Conservation (phyloP, 208 protist species). For the Acanthamoeba culbertsoni region DNA sequence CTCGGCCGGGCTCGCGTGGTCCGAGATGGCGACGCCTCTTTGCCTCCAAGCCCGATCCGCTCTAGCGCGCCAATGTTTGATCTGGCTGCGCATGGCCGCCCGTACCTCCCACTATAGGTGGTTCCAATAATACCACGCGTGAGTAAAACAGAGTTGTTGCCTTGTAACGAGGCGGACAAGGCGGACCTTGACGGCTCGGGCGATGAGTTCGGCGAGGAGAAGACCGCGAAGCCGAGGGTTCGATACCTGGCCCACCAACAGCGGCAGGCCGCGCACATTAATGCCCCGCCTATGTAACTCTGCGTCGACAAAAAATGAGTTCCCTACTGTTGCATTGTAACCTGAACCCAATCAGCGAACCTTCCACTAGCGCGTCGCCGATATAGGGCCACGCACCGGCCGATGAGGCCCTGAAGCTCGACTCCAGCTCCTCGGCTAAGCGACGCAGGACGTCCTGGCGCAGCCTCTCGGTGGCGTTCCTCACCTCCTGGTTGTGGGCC, state of each 20-base stretch:
- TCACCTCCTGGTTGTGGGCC: conserved; percentile 32
- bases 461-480: neutral
- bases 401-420: neutral
- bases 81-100: neutral
- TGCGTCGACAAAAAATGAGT: neutral
- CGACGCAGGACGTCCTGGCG: neutral
- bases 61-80: neutral
- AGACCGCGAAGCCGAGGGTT: neutral
- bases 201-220: conserved; percentile 8
- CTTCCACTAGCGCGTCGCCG: neutral
- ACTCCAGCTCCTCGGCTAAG: neutral
- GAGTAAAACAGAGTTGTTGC: neutral
- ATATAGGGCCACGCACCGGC: neutral
- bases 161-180: neutral
- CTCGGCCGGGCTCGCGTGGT: neutral
- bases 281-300: conserved; percentile 16
- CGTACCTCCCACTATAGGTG: neutral
- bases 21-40: neutral
- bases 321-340: too few relatives aligned
- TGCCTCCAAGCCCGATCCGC: neutral
- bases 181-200: neutral
- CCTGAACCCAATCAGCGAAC: neutral
- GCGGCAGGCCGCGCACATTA: neutral
- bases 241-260: neutral
- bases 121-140: neutral